phyloP scores from a whole-genome alignment of 129 eudicot species.

The Solidago caesia region DNA sequence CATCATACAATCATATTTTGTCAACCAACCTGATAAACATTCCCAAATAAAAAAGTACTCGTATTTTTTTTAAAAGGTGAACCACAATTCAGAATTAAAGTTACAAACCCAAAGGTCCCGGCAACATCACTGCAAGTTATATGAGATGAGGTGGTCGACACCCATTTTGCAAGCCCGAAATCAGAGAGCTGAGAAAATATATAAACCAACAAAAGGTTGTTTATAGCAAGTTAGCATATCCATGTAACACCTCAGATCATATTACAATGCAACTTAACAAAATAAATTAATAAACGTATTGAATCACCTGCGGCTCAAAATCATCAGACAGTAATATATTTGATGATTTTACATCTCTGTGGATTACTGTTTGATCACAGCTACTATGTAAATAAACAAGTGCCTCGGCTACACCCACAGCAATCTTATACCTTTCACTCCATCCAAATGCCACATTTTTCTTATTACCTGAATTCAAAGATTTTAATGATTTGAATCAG shows the following conservation, averaged over 20 bases:
- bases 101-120: conserved; percentile 81
- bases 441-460: conserved; percentile 52
- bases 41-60: neutral
- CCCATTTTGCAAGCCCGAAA: conserved; percentile 79
- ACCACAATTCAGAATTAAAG: neutral
- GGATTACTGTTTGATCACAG: conserved; percentile 58
- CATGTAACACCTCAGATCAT: neutral
- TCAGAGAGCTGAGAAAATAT: conserved; percentile 58
- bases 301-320: conserved; percentile 84
- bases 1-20: conserved; percentile 7
- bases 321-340: conserved; percentile 84
- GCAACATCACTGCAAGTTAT: conserved; percentile 56
- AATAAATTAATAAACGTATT: neutral
- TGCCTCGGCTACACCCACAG: conserved; percentile 68
- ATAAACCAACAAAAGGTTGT: neutral
- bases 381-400: conserved; percentile 49
- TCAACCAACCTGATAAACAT: conserved; percentile 11
- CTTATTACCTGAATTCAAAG: conserved; percentile 30
- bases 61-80: neutral
- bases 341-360: conserved; percentile 95
- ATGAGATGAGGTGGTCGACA: conserved; percentile 50
- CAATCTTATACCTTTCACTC: conserved; percentile 65
- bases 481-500: neutral
- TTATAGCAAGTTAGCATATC: conserved; percentile 4
- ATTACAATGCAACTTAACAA: neutral